A percentile compares a stretch with the other conserved stretches of the same genome.
Evolutionary conservation across 306 rosid species (phyloP).

Genomic region (Pueraria montana): DNA sequence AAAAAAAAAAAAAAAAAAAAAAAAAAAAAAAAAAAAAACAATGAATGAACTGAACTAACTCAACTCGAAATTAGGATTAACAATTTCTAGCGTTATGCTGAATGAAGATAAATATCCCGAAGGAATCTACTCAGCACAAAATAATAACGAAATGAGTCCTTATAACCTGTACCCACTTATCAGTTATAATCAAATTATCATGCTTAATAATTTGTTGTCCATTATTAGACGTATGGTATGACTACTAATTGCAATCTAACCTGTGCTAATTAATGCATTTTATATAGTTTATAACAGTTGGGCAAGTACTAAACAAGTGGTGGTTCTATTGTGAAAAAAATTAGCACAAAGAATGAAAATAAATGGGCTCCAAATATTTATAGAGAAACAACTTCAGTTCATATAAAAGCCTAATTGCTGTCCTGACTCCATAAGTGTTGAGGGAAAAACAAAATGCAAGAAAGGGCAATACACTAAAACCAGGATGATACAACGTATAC

Average conservation of each 20-base stretch:
- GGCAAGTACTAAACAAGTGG: background rate
- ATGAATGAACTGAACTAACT: no score
- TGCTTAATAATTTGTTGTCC: background rate
- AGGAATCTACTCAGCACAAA: background rate
- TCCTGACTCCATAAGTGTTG: slow-evolving; percentile 3
- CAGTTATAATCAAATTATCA: background rate
- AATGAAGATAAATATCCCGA: background rate
- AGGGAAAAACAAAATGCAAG: slow-evolving; percentile 24
- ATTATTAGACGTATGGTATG: background rate
- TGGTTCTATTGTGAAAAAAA: background rate
- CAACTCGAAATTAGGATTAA: no score
- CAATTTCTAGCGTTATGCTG: background rate
- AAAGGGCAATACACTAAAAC: slow-evolving; percentile 11
- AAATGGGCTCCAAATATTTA: slow-evolving; percentile 20
- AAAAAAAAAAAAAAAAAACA: no score
- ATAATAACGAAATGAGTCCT: no score
- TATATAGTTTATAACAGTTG: background rate
- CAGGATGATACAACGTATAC: slow-evolving; percentile 27
- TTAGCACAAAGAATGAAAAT: slow-evolving; percentile 4
- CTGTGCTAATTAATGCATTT: background rate
- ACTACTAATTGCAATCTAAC: background rate
- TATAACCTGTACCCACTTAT: no score
- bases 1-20: no score
- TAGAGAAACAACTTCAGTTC: slow-evolving; percentile 2
- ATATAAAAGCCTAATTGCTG: slow-evolving; percentile 5